Evolutionary conservation across 257 asterid genomes (phyloP).

Genomic region (Solanum boliviense): DNA sequence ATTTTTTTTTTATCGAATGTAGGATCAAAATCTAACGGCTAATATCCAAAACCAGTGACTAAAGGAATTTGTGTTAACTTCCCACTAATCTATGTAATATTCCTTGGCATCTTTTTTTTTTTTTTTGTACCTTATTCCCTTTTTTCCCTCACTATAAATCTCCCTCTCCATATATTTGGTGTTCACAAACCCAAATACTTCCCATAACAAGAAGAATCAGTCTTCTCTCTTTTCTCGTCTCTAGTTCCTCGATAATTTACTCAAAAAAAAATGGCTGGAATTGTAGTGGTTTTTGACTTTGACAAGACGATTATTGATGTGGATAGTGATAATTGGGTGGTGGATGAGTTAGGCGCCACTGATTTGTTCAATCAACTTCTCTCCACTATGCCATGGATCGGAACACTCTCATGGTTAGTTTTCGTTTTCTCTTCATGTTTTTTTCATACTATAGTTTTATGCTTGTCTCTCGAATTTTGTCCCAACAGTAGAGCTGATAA

Average conservation of each 20-base stretch:
- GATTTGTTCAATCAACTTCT: constrained; percentile 20
- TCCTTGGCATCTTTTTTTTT: constrained; percentile 27
- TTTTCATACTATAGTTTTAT: not conserved
- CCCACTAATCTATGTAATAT: constrained; percentile 13
- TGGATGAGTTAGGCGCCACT: constrained; percentile 13
- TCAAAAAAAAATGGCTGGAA: not conserved
- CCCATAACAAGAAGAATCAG: not conserved
- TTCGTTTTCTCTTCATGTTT: not conserved
- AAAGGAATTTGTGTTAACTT: not conserved
- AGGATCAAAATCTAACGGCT: constrained; percentile 14
- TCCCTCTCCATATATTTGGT: not conserved
- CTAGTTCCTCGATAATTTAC: too few species aligned
- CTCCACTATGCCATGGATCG: constrained; percentile 19
- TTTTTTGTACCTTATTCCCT: not conserved
- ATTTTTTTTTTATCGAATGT: not conserved
- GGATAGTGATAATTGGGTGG: constrained; percentile 28
- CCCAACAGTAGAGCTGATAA: not conserved
- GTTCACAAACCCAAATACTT: not conserved
- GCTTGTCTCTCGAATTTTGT: not conserved
- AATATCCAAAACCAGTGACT: not conserved
- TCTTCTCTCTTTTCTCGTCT: not conserved
- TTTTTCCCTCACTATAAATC: not conserved
- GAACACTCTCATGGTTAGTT: constrained; percentile 20
- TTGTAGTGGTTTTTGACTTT: constrained; percentile 18
- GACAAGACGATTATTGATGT: constrained; percentile 26